Percentiles rank a stretch among this genome's conserved stretches.
These are phyloP conservation scores for Pseudogymnoascus sp. DNA, from an alignment of 2,329 filamentous ascomycete genomes.

Conservation along the genomic window DNA sequence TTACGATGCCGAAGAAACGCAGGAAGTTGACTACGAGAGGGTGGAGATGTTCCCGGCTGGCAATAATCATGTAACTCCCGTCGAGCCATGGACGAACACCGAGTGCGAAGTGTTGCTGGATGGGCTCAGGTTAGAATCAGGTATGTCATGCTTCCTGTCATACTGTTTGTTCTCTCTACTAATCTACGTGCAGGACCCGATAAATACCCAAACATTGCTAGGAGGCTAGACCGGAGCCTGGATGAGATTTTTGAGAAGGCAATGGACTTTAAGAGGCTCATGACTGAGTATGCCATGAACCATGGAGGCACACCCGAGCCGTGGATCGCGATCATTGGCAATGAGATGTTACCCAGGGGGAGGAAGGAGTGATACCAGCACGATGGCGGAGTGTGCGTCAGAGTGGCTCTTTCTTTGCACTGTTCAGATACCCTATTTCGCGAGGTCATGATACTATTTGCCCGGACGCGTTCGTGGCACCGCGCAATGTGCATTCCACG, in stretches of 20 bases:
- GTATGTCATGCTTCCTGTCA: neutral
- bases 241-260: slow-evolving; percentile 25
- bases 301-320: neutral
- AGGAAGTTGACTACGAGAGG: slow-evolving; percentile 1
- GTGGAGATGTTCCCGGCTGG: slow-evolving; percentile 16
- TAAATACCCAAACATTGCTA: slow-evolving; percentile 18
- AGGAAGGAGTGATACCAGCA: neutral
- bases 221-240: slow-evolving; percentile 18
- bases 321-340: neutral
- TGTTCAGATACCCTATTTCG: neutral
- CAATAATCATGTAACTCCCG: slow-evolving; percentile 9
- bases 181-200: slow-evolving; percentile 11
- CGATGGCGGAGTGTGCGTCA: neutral
- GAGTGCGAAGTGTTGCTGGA: slow-evolving; percentile 5
- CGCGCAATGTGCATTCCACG: neutral
- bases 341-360: neutral
- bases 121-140: slow-evolving; percentile 2
- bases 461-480: neutral
- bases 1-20: neutral
- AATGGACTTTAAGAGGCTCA: slow-evolving; percentile 21
- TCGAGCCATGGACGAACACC: neutral
- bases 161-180: neutral
- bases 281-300: slow-evolving; percentile 13
- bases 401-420: slow-evolving; percentile 2
- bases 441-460: neutral